phyloP scores from a whole-genome alignment of 768 basidiomycete species.

The Paxillus involutus region DNA sequence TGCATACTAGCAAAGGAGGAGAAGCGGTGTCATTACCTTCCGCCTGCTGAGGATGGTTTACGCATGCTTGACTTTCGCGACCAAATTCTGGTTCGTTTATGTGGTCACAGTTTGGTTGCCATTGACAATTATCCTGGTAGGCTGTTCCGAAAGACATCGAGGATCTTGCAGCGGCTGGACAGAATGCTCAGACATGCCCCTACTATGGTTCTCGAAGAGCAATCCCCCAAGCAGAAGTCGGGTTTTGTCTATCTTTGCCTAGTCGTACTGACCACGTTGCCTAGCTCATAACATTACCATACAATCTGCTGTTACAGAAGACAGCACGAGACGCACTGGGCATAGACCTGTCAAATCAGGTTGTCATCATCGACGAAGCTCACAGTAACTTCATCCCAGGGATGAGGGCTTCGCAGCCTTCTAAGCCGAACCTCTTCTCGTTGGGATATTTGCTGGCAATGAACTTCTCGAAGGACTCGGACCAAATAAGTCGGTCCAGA shows the following conservation, averaged over 20 bases:
- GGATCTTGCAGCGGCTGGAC: constrained; percentile 77
- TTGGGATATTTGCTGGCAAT: constrained; percentile 98
- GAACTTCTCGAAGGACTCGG: constrained; percentile 99
- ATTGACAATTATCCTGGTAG: constrained; percentile 37
- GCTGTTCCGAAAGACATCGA: constrained; percentile 93
- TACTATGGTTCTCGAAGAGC: constrained; percentile 91
- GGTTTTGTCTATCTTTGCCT: constrained; percentile 10
- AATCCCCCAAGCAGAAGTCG: constrained; percentile 87
- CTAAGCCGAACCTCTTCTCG: constrained; percentile 98
- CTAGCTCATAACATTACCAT: constrained; percentile 89
- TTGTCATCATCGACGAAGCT: constrained; percentile 91
- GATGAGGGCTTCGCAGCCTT: constrained; percentile 96
- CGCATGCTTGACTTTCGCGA: constrained; percentile 83
- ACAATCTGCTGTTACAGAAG: constrained; percentile 86
- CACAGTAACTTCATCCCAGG: constrained; percentile 99
- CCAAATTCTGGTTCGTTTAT: constrained; percentile 64
- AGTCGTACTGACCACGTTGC: neutral
- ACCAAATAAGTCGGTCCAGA: constrained; percentile 98
- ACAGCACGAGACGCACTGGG: constrained; percentile 83
- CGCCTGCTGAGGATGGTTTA: constrained; percentile 63
- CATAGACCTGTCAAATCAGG: constrained; percentile 80
- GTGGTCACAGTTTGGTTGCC: neutral
- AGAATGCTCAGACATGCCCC: constrained; percentile 72
- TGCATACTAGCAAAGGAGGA: constrained; percentile 52
- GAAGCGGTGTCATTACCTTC: constrained; percentile 76